Base-by-base conservation (phyloP, 2,329 filamentous ascomycete genomes). In the Xylariaceae sp. region DNA sequence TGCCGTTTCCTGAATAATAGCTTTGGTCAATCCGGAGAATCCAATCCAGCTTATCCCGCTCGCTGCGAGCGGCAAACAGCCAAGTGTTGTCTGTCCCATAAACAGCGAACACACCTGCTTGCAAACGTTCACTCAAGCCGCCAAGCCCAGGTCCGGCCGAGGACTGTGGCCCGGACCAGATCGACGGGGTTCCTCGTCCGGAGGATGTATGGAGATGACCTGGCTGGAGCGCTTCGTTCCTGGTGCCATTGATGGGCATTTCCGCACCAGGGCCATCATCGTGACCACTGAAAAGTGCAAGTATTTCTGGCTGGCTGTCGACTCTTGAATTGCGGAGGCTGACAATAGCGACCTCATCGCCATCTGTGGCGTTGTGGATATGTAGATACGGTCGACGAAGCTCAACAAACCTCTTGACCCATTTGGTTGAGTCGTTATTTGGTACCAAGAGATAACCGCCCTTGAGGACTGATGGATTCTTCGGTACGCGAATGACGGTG, bases 1-100 rank as follows among this genome's bases (percentile, higher is more conserved):
- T 77, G 39, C 71, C 72, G 47, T 68, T 73, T 11, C 57, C 74
- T 33, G 76, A 74, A 60, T 78, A 68, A 58, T 79, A 82, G 45
- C 86, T 89, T 74, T 96, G 87, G 69, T 99, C 94, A 60, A 99
- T 90, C 63, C 87, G 86, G 68, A 95, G 81, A 60, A 99, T 96
- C 94, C 94, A 99, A 67, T 97, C 94, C 60, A 91, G 86, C 75
- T 96, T 96, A 68, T 96, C 91, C 43, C 85, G 80, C 72, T 96
- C 92, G 61, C 84, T 92, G 51, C 90, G 80, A 19, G 90, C 89
- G 12, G 90, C 89, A 68, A 99, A 97, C 38, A 99, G 76, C 81
- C 91, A 99, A 31, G 91, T 96, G 69, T 96, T 96, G 67, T 94
- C 87, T 52, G 87, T 89, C 39, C 89, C 92, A 65, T 97, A 99